These are phyloP conservation scores for Euptelea pleiosperma DNA, from an alignment of 164 flowering plant genomes.

Conservation along the genomic window DNA sequence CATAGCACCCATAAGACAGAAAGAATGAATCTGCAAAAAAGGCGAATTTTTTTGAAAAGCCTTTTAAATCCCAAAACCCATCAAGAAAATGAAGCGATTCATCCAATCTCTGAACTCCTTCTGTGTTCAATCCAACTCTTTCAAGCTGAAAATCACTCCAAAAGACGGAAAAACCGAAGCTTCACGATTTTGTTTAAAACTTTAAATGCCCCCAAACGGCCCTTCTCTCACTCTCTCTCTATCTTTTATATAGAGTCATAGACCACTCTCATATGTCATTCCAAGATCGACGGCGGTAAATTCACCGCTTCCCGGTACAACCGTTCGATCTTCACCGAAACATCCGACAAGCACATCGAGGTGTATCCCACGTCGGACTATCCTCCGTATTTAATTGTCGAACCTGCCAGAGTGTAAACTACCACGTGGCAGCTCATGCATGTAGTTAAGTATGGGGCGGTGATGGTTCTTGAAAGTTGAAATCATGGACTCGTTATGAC, in stretches of 20 bases:
- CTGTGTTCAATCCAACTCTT: constrained; percentile 9
- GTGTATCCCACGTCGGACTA: constrained; percentile 30
- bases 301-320: neutral
- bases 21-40: neutral
- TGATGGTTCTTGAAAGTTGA: neutral
- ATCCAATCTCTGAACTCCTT: constrained; percentile 14
- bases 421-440: neutral
- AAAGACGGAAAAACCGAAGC: constrained; percentile 33
- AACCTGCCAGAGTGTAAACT: constrained; percentile 5
- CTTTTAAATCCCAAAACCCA: too few relatives aligned
- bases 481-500: neutral
- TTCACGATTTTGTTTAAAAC: constrained; percentile 16
- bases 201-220: constrained; percentile 17
- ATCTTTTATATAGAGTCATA: neutral
- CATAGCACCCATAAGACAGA: too few relatives aligned
- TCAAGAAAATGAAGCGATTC: too few relatives aligned
- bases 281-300: constrained; percentile 21
- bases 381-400: neutral
- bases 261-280: constrained; percentile 20
- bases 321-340: constrained; percentile 18
- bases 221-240: constrained; percentile 14
- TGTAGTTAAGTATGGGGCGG: too few relatives aligned
- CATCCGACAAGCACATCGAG: constrained; percentile 15
- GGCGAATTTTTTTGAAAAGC: too few relatives aligned
- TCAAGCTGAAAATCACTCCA: constrained; percentile 16